Conservation (phyloP, 1,284 basidiomycete species). For the Cerioporus squamosus region DNA sequence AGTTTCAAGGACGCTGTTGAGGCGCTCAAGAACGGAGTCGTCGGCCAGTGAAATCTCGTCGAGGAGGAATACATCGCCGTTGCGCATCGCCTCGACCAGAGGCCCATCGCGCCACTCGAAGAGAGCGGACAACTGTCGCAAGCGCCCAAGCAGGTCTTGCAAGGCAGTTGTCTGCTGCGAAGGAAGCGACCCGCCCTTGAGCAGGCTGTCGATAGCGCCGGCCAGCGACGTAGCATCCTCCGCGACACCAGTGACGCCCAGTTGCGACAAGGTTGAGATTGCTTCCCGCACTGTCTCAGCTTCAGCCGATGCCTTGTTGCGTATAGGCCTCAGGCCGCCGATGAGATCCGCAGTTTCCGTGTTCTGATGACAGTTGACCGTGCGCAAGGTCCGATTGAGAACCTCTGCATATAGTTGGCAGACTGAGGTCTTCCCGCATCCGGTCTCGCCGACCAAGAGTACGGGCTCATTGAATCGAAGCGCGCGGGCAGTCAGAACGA, state of each 20-base stretch:
- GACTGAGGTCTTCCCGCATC: slow-evolving; percentile 96
- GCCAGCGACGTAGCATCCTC: slow-evolving; percentile 42
- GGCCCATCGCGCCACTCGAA: slow-evolving; percentile 99
- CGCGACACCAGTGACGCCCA: slow-evolving; percentile 40
- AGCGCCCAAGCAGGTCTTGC: slow-evolving; percentile 44
- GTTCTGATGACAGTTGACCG: slow-evolving; percentile 97
- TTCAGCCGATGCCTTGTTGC: slow-evolving; percentile 68
- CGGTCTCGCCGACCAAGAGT: slow-evolving; percentile 97
- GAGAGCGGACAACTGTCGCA: slow-evolving; percentile 67
- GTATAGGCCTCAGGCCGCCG: slow-evolving; percentile 92
- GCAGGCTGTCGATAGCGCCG: slow-evolving; percentile 38
- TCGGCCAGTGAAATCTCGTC: slow-evolving; percentile 99
- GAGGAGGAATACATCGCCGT: slow-evolving; percentile 87
- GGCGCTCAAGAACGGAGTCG: slow-evolving; percentile 95
- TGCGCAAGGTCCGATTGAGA: slow-evolving; percentile 65
- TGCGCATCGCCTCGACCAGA: slow-evolving; percentile 89
- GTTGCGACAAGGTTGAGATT: slow-evolving; percentile 41
- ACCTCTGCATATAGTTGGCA: slow-evolving; percentile 89
- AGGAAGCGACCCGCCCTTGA: slow-evolving; percentile 41
- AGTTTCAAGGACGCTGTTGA: slow-evolving; percentile 97
- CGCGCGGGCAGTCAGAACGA: slow-evolving; percentile 83
- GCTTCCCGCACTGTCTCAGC: slow-evolving; percentile 52
- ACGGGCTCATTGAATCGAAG: slow-evolving; percentile 94
- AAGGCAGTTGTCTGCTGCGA: slow-evolving; percentile 38
- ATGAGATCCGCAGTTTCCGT: slow-evolving; percentile 99